A percentile compares a stretch with the other conserved stretches of the same genome.
Conservation (phyloP, 2,329 filamentous ascomycete species). For the Exophiala oligosperma region DNA sequence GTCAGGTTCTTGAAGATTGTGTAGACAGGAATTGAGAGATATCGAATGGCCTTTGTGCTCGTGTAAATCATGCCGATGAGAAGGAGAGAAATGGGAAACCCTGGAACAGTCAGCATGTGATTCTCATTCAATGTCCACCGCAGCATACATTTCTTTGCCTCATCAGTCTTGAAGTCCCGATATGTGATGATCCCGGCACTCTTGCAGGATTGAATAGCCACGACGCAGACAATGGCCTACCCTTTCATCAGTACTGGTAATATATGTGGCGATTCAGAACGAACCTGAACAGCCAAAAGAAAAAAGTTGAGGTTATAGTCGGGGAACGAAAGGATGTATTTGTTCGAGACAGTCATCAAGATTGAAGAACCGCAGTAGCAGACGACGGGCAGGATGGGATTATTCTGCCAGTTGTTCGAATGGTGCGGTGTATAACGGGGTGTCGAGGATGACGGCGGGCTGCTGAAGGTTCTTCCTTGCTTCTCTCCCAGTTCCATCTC, state of each 20-base stretch:
- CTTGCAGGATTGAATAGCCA: slow-evolving; percentile 81
- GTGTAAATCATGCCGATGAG: slow-evolving; percentile 99
- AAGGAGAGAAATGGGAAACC: slow-evolving; percentile 94
- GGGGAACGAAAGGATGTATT: slow-evolving; percentile 89
- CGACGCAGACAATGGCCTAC: slow-evolving; percentile 85
- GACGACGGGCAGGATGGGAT: slow-evolving; percentile 75
- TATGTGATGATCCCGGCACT: slow-evolving; percentile 78
- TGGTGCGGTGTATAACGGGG: slow-evolving; percentile 35
- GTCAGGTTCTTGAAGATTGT: slow-evolving; percentile 99
- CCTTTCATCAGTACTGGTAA: slow-evolving; percentile 13
- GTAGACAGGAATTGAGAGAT: slow-evolving; percentile 95
- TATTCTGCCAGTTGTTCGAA: slow-evolving; percentile 64
- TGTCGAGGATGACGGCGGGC: slow-evolving; percentile 38
- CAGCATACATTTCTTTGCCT: slow-evolving; percentile 84
- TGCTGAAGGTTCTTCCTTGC: slow-evolving; percentile 49
- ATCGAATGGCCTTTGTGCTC: slow-evolving; percentile 91
- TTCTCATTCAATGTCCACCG: neutral
- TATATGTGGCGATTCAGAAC: slow-evolving; percentile 31
- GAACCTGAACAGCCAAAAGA: slow-evolving; percentile 87
- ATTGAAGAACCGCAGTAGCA: slow-evolving; percentile 96
- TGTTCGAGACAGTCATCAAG: slow-evolving; percentile 99
- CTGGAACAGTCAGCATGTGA: slow-evolving; percentile 47
- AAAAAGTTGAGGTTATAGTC: slow-evolving; percentile 97
- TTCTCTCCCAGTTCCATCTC: slow-evolving; percentile 68
- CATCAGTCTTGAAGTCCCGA: slow-evolving; percentile 79